A percentile compares a stretch with the other conserved stretches of the same genome.
Conservation (phyloP, 345 rosid genomes). For the Psidium guajava region DNA sequence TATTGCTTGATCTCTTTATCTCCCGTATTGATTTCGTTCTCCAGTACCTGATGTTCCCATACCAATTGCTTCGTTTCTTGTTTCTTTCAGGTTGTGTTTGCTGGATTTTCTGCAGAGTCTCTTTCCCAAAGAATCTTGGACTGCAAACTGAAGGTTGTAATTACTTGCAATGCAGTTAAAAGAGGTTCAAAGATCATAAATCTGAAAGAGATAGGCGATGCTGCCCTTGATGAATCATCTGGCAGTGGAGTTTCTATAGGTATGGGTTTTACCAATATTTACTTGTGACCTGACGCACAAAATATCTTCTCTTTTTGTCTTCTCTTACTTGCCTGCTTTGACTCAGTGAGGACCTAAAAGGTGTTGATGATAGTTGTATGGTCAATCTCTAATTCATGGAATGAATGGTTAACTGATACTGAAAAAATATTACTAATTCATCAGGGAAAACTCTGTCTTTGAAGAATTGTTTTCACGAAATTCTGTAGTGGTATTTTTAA, state of each 20-base stretch:
- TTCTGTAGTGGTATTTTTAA: not conserved
- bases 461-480: not conserved
- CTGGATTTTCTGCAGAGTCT: constrained; percentile 97
- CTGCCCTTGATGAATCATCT: constrained; percentile 54
- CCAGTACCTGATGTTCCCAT: not conserved
- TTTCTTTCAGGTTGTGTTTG: constrained; percentile 70
- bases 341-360: not conserved
- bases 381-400: not conserved
- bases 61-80: not conserved
- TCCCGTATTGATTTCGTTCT: not conserved
- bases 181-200: constrained; percentile 82
- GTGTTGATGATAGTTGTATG: not conserved
- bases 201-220: constrained; percentile 91
- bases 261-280: constrained; percentile 10
- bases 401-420: not conserved
- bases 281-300: not conserved
- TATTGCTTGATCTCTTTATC: constrained; percentile 9
- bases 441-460: not conserved
- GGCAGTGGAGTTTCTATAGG: constrained; percentile 68
- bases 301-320: not conserved
- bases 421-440: not conserved
- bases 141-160: constrained; percentile 76
- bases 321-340: not conserved
- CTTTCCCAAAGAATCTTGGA: constrained; percentile 85
- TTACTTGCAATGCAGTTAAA: constrained; percentile 92